These are phyloP conservation scores for Chlorella vulgaris DNA, from an alignment of 139 green algal species.

Conservation along the genomic window DNA sequence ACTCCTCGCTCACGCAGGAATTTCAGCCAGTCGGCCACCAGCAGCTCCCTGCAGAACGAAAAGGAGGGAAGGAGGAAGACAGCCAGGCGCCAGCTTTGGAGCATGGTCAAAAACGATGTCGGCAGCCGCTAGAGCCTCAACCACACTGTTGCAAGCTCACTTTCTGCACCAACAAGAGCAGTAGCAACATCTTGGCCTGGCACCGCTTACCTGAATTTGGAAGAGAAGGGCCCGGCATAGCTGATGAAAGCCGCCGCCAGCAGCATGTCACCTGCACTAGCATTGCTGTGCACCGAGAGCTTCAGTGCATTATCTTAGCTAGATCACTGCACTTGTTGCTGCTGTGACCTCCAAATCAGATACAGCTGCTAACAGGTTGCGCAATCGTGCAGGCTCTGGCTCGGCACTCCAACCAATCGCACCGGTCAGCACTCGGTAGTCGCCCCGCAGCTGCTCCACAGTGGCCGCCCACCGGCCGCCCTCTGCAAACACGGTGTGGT, in stretches of 20 bases:
- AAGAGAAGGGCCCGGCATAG: conserved; percentile 90
- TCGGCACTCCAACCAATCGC: too few species aligned
- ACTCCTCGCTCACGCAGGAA: conserved; percentile 2
- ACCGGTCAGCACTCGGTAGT: conserved; percentile 65
- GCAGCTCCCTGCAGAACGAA: conserved; percentile 8
- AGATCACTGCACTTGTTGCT: too few species aligned
- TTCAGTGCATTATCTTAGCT: too few species aligned
- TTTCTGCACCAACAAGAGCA: too few species aligned
- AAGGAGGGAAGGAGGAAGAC: neutral
- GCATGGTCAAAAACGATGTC: too few species aligned
- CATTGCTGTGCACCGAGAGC: too few species aligned
- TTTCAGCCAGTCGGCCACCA: conserved; percentile 23
- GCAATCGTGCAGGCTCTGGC: too few species aligned
- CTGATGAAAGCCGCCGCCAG: conserved; percentile 85
- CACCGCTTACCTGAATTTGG: conserved; percentile 48
- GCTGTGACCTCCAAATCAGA: too few species aligned
- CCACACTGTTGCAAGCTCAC: too few species aligned
- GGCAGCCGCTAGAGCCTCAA: neutral
- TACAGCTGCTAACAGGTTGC: too few species aligned
- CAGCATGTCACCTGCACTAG: conserved; percentile 82
- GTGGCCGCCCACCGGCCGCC: conserved; percentile 79
- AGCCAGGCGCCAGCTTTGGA: too few species aligned
- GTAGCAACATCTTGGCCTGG: too few species aligned
- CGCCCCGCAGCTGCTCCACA: conserved; percentile 71
- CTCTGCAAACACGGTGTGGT: neutral